Percentiles rank a stretch among this genome's conserved stretches.
Conservation (phyloP, 2,329 filamentous ascomycete species). For the Tolypocladium nubicola region DNA sequence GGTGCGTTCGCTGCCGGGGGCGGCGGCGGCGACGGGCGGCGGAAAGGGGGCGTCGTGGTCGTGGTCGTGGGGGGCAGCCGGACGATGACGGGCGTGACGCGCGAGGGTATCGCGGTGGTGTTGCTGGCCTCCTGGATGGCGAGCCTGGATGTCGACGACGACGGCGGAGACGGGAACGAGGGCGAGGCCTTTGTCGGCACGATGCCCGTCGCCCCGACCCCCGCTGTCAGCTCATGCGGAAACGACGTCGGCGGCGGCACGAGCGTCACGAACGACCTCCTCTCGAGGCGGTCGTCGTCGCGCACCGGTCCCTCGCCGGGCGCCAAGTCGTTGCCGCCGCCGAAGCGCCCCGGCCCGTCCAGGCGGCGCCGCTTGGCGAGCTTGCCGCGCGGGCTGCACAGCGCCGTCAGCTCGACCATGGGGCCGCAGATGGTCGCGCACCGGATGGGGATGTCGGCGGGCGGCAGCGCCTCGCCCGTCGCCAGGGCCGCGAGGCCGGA, state of each 20-base stretch:
- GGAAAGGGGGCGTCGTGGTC: background rate
- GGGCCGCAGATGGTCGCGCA: conserved; percentile 32
- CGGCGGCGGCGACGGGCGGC: background rate
- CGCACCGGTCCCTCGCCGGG: background rate
- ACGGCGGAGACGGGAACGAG: background rate
- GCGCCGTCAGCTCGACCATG: conserved; percentile 28
- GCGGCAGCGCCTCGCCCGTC: conserved; percentile 18
- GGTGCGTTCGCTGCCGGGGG: background rate
- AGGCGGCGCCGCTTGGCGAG: background rate
- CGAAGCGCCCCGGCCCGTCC: background rate
- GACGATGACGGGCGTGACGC: background rate
- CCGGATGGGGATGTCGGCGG: conserved; percentile 24
- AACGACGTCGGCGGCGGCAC: conserved; percentile 21
- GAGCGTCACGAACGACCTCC: conserved; percentile 16
- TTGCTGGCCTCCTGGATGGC: background rate
- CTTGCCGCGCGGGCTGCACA: conserved; percentile 17
- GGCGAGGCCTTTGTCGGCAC: background rate
- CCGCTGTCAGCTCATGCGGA: conserved; percentile 3
- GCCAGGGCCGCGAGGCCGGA: conserved; percentile 17
- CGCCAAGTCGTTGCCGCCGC: background rate
- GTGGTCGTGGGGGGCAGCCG: background rate
- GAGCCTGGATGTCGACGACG: background rate
- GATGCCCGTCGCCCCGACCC: background rate
- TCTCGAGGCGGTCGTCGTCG: conserved; percentile 6
- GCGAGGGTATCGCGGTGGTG: background rate